Evolutionary conservation across 2,329 filamentous ascomycete species (phyloP).

Genomic region (Phyllosticta citribraziliensis): DNA sequence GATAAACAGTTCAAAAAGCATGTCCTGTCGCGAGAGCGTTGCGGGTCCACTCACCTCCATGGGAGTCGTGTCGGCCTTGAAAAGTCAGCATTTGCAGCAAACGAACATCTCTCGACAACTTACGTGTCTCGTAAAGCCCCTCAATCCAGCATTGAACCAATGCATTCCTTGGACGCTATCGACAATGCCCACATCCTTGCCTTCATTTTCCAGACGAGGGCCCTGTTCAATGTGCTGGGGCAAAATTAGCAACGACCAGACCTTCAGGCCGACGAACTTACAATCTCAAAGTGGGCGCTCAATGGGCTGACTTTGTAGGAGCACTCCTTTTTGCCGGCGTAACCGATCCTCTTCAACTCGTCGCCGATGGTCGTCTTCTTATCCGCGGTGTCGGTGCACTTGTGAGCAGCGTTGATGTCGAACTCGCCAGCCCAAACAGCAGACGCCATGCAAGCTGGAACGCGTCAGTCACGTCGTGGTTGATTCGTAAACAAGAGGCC

Average conservation of each 20-base stretch:
- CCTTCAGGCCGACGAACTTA: neutral
- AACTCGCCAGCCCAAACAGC: neutral
- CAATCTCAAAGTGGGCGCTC: conserved; percentile 10
- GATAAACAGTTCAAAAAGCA: too few species aligned
- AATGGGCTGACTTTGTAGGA: neutral
- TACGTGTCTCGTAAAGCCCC: neutral
- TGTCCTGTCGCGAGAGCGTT: too few species aligned
- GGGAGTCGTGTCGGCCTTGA: neutral
- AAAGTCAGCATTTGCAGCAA: neutral
- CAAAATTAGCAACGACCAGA: neutral
- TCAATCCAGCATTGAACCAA: conserved; percentile 2
- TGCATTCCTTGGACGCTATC: conserved; percentile 10
- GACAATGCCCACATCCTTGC: conserved; percentile 7
- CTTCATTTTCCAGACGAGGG: conserved; percentile 4
- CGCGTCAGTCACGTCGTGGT: neutral
- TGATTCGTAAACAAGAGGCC: too few species aligned
- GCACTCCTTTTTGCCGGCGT: conserved; percentile 18
- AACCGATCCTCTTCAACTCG: conserved; percentile 23
- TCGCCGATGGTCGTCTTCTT: conserved; percentile 14
- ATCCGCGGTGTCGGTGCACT: neutral
- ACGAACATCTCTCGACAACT: neutral
- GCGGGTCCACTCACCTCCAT: neutral
- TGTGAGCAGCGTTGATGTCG: neutral
- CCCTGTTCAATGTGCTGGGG: conserved; percentile 7
- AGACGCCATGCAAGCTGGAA: neutral